Base-by-base conservation (phyloP, 106 monocot species). In the Alisma plantagoaquatica region DNA sequence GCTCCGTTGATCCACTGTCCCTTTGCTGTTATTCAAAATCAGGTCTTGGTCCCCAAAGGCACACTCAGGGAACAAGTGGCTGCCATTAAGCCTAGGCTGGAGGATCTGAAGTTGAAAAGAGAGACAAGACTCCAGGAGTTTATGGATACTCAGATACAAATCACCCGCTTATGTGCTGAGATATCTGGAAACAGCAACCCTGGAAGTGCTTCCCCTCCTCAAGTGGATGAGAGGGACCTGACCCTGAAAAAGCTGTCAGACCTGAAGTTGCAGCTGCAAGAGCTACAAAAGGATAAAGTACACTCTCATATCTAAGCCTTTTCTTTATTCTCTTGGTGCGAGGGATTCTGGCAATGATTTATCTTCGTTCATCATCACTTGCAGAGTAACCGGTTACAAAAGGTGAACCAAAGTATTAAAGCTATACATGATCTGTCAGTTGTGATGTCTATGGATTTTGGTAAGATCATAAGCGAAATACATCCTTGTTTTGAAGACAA, bases 201-300 rank as follows among this genome's bases (percentile, higher is more conserved):
- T 25, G 59, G 57, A 32, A 35, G 33, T 57, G 56, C 63, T 55
- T 32, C 47, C 19, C 41, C 54, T 35, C 61, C 69, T 29, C 75
- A 71, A 44, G 56, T 87, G 25, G 87, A 87, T 53, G 80, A 87
- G 62, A 27, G 46, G 26, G 72, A 83, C 54, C 62, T 87, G 49
- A 78, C 80, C 17, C 17, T 80, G 53, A 80, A 76, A 49, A 87
- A 66, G 47, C 33, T 93, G 16, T 76, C 48, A 45, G 83, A 87
- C 47, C 61, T 93, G 54, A 83, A 77, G 27, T 55, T 43, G 27
- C 74, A 83, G 23, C 73, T 93, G 20, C 61, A 70, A 25, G 80
- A 80, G 52, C 75, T 93, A n/a, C 93, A 80, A 49, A 75, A 62
- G 52, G 87, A 93, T 25, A 93, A 93, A 83, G 93, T 87, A n/a